A percentile compares a stretch with the other conserved stretches of the same genome.
phyloP scores from a whole-genome alignment of 2,329 filamentous ascomycete species.

The Fusarium pilosicola region DNA sequence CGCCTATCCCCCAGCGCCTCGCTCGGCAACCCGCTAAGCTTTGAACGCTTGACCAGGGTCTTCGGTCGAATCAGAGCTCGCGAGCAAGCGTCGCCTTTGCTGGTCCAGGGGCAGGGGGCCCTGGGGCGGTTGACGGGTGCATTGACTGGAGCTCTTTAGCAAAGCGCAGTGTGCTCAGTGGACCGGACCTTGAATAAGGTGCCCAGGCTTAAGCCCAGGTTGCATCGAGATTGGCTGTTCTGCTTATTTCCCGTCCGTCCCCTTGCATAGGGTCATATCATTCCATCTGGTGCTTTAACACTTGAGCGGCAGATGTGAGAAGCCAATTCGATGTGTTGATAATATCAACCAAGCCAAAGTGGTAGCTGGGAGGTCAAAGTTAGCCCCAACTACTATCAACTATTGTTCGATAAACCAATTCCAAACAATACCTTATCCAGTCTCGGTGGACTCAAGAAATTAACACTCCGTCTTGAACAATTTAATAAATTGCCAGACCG shows the following conservation, averaged over 20 bases:
- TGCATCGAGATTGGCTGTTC: slow-evolving; percentile 40
- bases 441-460: slow-evolving; percentile 41
- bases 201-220: slow-evolving; percentile 7
- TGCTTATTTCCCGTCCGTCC: slow-evolving; percentile 18
- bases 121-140: slow-evolving; percentile 17
- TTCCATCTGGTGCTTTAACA: slow-evolving; percentile 1
- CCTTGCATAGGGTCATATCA: slow-evolving; percentile 26
- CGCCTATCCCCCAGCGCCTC: slow-evolving; percentile 36
- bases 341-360: not conserved
- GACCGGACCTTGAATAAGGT: slow-evolving; percentile 16
- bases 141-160: slow-evolving; percentile 6
- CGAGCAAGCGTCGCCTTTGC: slow-evolving; percentile 7
- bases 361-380: not conserved
- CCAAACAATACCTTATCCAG: slow-evolving; percentile 22
- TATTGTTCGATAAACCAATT: not conserved
- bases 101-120: slow-evolving; percentile 38
- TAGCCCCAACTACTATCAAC: not conserved
- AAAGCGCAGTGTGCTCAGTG: slow-evolving; percentile 23
- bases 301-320: slow-evolving; percentile 14
- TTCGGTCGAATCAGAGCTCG: slow-evolving; percentile 30
- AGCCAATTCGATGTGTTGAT: slow-evolving; percentile 16
- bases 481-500: slow-evolving; percentile 41
- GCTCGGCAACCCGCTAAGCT: slow-evolving; percentile 38
- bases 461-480: slow-evolving; percentile 36
- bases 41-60: slow-evolving; percentile 17